phyloP scores from a whole-genome alignment of 1,284 basidiomycete species.

The Abortiporus biennis region DNA sequence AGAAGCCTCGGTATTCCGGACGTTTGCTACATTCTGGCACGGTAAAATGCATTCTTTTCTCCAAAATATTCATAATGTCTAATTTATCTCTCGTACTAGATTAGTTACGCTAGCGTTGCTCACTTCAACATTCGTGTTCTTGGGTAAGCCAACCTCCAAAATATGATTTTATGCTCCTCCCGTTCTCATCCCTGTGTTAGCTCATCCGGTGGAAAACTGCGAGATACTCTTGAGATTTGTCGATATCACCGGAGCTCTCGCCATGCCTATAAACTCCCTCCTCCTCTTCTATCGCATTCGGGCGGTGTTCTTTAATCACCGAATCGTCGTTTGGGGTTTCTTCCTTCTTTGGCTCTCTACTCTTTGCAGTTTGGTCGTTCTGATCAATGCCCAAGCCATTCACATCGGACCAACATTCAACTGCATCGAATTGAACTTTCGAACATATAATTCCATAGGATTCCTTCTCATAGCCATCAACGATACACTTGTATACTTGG shows the following conservation, averaged over 20 bases:
- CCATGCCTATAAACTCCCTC: conserved; percentile 3
- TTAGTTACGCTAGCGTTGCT: neutral
- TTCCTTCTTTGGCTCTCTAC: conserved; percentile 1
- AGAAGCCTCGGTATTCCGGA: neutral
- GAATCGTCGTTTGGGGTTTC: neutral
- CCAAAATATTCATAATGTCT: neutral
- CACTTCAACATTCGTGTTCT: neutral
- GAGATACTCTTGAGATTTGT: neutral
- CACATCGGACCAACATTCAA: conserved; percentile 1
- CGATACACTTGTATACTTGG: conserved; percentile 1
- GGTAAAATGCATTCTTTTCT: neutral
- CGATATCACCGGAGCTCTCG: neutral
- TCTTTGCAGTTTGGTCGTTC: neutral
- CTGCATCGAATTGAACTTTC: neutral
- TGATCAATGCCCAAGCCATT: neutral
- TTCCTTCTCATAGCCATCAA: neutral
- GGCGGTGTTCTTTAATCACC: neutral
- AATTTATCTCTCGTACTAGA: neutral
- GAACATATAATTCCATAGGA: neutral
- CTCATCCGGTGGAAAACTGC: neutral
- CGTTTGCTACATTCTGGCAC: neutral
- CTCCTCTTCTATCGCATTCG: conserved; percentile 4
- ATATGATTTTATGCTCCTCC: neutral
- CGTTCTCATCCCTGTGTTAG: neutral
- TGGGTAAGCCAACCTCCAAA: neutral